Percentiles rank a stretch among this genome's conserved stretches.
phyloP scores from a whole-genome alignment of 2,329 filamentous ascomycete species.

The Myriosclerotinia curreyana region DNA sequence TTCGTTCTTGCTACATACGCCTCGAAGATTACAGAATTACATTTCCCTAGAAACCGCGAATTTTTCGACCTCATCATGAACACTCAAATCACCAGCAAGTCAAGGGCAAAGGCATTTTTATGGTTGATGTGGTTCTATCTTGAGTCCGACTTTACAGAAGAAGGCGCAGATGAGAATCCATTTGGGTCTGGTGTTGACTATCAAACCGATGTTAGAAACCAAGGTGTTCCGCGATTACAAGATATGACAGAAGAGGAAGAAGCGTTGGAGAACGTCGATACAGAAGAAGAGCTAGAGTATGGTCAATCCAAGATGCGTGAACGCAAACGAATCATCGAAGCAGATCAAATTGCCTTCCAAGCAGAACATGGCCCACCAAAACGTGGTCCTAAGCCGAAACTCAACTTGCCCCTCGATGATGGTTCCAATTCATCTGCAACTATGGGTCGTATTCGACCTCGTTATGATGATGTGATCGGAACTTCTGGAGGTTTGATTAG shows the following conservation, averaged over 20 bases:
- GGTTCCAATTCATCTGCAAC: conserved; percentile 45
- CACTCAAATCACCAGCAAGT: conserved; percentile 74
- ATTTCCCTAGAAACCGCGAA: conserved; percentile 81
- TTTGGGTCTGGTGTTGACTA: conserved; percentile 74
- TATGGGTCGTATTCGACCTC: conserved; percentile 61
- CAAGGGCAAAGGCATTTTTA: conserved; percentile 81
- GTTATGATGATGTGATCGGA: conserved; percentile 46
- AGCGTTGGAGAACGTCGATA: conserved; percentile 70
- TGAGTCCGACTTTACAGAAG: conserved; percentile 88
- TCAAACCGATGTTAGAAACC: conserved; percentile 60
- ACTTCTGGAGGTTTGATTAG: conserved; percentile 53
- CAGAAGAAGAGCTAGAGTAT: conserved; percentile 65
- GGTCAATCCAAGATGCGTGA: conserved; percentile 71
- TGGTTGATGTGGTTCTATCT: conserved; percentile 99
- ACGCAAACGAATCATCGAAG: conserved; percentile 70
- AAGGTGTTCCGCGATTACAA: conserved; percentile 66
- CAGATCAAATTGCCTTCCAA: conserved; percentile 57
- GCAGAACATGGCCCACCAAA: conserved; percentile 51
- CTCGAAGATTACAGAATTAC: conserved; percentile 85
- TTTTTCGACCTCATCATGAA: conserved; percentile 98
- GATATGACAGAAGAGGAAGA: conserved; percentile 64
- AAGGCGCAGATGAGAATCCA: conserved; percentile 85
- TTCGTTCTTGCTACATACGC: conserved; percentile 91
- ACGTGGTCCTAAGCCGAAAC: conserved; percentile 46
- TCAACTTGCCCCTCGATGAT: conserved; percentile 42